Percentiles rank a stretch among this genome's conserved stretches.
Evolutionary conservation across 768 basidiomycete species (phyloP).

Genomic region (Suillus cothurnatus): DNA sequence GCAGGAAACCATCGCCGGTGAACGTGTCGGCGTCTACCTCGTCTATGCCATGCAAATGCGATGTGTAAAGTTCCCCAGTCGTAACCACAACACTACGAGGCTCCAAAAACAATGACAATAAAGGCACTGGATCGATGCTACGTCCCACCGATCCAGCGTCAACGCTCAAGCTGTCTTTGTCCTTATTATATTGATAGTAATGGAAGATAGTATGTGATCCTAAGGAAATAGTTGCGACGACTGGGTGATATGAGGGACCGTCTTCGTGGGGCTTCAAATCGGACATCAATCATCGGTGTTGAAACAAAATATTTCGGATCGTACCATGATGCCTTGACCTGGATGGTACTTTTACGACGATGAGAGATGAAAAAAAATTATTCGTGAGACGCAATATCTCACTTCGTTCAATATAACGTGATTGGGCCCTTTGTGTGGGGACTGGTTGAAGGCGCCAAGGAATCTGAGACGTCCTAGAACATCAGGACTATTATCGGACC

Average conservation of each 20-base stretch:
- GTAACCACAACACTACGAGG: conserved; percentile 86
- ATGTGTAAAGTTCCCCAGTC: conserved; percentile 63
- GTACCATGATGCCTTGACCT: conserved; percentile 92
- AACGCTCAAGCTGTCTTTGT: conserved; percentile 19
- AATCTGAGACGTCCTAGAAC: conserved; percentile 67
- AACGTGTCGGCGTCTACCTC: conserved; percentile 51
- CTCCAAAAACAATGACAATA: conserved; percentile 77
- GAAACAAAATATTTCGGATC: conserved; percentile 22
- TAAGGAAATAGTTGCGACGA: conserved; percentile 89
- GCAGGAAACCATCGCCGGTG: conserved; percentile 27
- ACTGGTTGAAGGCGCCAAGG: conserved; percentile 63
- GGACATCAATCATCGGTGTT: conserved; percentile 4
- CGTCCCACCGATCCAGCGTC: conserved; percentile 41
- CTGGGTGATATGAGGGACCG: conserved; percentile 84
- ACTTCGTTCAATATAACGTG: conserved; percentile 91
- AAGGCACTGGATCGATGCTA: conserved; percentile 63
- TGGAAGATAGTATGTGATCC: conserved; percentile 83
- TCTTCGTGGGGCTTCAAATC: conserved; percentile 83
- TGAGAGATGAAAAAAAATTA: conserved; percentile 17
- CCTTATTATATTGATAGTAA: conserved; percentile 72
- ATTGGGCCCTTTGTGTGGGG: conserved; percentile 74
- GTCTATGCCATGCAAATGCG: conserved; percentile 83
- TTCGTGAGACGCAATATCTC: conserved; percentile 17
- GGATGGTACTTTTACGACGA: conserved; percentile 63
- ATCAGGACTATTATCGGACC: conserved; percentile 60